Evolutionary conservation across 306 rosid genomes (phyloP).

Genomic region (Cyclanthera cordifolia): DNA sequence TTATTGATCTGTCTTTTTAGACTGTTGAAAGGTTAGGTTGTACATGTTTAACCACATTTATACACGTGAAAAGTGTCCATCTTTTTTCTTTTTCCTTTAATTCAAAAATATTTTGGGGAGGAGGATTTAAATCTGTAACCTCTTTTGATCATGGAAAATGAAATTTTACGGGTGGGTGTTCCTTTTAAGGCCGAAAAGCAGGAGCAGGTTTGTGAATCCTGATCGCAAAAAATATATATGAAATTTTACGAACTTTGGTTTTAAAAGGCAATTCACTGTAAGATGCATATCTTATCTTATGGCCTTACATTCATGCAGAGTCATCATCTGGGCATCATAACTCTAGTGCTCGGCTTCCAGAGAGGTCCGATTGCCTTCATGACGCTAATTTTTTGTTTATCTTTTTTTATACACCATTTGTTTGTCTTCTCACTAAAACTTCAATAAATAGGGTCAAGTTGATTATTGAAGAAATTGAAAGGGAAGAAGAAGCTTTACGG

Average conservation of each 20-base stretch:
- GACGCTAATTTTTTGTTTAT: not conserved
- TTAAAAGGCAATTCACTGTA: not conserved
- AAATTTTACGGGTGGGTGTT: no score
- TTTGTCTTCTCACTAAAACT: conserved; percentile 18
- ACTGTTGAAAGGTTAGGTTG: not conserved
- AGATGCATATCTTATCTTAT: conserved; percentile 12
- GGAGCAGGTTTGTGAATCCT: no score
- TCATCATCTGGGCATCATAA: conserved; percentile 53
- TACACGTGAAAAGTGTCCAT: no score
- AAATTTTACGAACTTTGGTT: no score
- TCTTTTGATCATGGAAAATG: no score
- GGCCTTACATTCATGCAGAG: conserved; percentile 27
- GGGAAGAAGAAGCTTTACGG: conserved; percentile 75
- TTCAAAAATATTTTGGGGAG: no score
- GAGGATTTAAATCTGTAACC: no score
- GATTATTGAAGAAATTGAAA: conserved; percentile 76
- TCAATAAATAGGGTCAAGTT: conserved; percentile 54
- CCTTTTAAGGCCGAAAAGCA: no score
- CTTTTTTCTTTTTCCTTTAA: no score
- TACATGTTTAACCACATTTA: no score
- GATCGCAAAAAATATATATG: no score
- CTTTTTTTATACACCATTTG: not conserved
- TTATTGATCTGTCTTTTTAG: not conserved
- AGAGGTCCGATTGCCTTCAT: conserved; percentile 40
- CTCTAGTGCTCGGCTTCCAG: conserved; percentile 69